phyloP scores from a whole-genome alignment of 768 basidiomycete species.

The Suillus subaureus region DNA sequence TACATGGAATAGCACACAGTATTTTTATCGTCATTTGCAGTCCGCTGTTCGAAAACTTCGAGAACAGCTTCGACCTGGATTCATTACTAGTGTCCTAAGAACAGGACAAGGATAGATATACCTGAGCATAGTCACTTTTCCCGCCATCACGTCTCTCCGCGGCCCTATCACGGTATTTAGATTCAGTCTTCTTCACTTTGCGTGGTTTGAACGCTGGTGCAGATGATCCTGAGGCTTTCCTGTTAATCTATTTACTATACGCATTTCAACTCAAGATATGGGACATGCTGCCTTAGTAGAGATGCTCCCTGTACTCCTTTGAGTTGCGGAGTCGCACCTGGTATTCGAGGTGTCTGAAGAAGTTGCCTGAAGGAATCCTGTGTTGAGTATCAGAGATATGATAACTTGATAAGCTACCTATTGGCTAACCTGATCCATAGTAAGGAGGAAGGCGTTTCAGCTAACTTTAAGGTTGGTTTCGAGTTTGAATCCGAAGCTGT shows the following conservation, averaged over 20 bases:
- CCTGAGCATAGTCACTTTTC: slow-evolving; percentile 76
- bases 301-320: slow-evolving; percentile 5
- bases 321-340: slow-evolving; percentile 6
- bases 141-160: slow-evolving; percentile 68
- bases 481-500: neutral
- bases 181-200: slow-evolving; percentile 66
- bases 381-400: slow-evolving; percentile 3
- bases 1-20: slow-evolving; percentile 45
- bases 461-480: neutral
- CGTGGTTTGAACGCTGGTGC: slow-evolving; percentile 80
- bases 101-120: slow-evolving; percentile 27
- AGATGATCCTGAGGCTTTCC: slow-evolving; percentile 51
- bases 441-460: neutral
- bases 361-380: slow-evolving; percentile 66
- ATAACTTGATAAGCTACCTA: neutral
- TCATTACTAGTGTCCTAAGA: slow-evolving; percentile 1
- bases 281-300: slow-evolving; percentile 1
- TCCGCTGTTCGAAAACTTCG: slow-evolving; percentile 76
- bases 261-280: slow-evolving; percentile 5
- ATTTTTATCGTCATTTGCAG: slow-evolving; percentile 58
- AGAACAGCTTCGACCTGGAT: slow-evolving; percentile 74
- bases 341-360: slow-evolving; percentile 38
- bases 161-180: slow-evolving; percentile 74
- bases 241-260: slow-evolving; percentile 17
- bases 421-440: slow-evolving; percentile 32